phyloP scores from a whole-genome alignment of 2,329 filamentous ascomycete species.

The Aspergillus terreus region DNA sequence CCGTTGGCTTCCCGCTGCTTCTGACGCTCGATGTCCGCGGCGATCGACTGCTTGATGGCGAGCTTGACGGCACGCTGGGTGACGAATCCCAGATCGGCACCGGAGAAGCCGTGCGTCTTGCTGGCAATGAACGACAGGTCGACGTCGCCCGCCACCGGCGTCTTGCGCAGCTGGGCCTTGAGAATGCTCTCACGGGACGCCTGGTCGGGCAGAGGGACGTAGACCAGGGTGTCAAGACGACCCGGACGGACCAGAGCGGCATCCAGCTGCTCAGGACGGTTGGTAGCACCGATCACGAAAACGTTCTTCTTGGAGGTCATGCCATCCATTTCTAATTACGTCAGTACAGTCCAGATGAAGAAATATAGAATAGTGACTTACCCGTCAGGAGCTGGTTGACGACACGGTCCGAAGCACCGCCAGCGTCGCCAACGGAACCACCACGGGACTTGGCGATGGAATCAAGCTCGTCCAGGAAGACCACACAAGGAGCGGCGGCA shows the following conservation, averaged over 20 bases:
- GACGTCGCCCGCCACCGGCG: constrained; percentile 81
- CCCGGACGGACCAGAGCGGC: constrained; percentile 96
- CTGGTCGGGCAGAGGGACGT: constrained; percentile 94
- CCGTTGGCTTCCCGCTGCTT: constrained; percentile 86
- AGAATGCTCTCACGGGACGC: constrained; percentile 84
- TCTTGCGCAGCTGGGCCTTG: constrained; percentile 96
- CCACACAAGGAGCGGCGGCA: constrained; percentile 94
- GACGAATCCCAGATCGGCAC: constrained; percentile 98
- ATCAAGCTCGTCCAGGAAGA: constrained; percentile 97
- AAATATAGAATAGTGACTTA: constrained; percentile 46
- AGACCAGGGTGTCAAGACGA: constrained; percentile 97
- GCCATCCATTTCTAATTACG: constrained; percentile 80
- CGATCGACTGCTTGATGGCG: constrained; percentile 96
- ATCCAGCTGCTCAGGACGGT: constrained; percentile 97
- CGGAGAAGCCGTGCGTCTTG: constrained; percentile 98
- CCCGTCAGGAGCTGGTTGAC: constrained; percentile 98
- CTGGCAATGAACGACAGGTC: constrained; percentile 88
- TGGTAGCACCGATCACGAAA: constrained; percentile 98
- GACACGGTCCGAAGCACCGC: constrained; percentile 97
- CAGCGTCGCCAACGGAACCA: constrained; percentile 91
- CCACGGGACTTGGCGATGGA: constrained; percentile 99
- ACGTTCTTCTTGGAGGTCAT: constrained; percentile 99
- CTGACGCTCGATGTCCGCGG: constrained; percentile 78
- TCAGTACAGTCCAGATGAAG: constrained; percentile 38
- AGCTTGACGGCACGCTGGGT: constrained; percentile 99